Evolutionary conservation across 208 protist species (phyloP).

Genomic region (Trypanosoma melophagium): DNA sequence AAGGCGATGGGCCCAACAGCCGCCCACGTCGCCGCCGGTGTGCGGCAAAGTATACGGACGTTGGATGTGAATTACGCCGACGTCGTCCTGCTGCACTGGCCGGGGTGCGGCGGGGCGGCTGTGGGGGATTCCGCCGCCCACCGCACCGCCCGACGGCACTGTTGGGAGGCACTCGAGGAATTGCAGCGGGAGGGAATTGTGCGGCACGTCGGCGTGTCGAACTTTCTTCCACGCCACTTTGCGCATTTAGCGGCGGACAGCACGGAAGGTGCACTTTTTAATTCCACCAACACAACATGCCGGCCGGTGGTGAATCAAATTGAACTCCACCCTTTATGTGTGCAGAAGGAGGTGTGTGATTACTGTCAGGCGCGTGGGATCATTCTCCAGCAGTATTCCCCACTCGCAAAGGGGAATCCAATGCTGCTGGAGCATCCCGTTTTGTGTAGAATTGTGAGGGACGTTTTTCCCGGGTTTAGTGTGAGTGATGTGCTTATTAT

Average conservation of each 20-base stretch:
- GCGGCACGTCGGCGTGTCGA: conserved; percentile 74
- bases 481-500: conserved; percentile 61
- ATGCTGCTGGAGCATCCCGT: conserved; percentile 49
- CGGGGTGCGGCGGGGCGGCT: conserved; percentile 60
- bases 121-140: conserved; percentile 48
- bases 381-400: conserved; percentile 83
- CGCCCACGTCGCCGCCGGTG: conserved; percentile 29
- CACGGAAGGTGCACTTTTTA: conserved; percentile 8
- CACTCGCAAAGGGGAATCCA: conserved; percentile 56
- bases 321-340: conserved; percentile 85
- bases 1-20: conserved; percentile 53
- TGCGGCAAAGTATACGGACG: conserved; percentile 55
- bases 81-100: conserved; percentile 83
- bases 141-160: conserved; percentile 52
- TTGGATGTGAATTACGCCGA: conserved; percentile 76
- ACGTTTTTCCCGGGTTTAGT: conserved; percentile 42
- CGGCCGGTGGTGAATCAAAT: conserved; percentile 70
- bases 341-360: conserved; percentile 52
- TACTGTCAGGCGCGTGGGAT: conserved; percentile 61
- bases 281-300: background rate
- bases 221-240: conserved; percentile 84
- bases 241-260: conserved; percentile 20
- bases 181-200: conserved; percentile 56
- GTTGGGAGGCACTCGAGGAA: conserved; percentile 58
- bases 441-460: conserved; percentile 39